Evolutionary conservation across 768 basidiomycete species (phyloP).

Genomic region (Brasilioporus rufonigricans): DNA sequence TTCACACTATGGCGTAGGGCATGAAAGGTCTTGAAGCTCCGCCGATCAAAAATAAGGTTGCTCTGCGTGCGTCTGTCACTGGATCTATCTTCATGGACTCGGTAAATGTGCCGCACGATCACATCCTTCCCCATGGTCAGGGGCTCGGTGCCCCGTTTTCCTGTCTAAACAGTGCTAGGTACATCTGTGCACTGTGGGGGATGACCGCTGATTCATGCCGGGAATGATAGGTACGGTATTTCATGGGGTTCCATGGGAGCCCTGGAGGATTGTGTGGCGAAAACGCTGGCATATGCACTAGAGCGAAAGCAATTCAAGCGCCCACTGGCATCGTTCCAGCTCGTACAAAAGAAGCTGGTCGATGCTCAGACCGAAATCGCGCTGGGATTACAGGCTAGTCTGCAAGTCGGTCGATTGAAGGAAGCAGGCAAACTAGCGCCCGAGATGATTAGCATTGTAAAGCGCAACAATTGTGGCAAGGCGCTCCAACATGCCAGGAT

Average conservation of each 20-base stretch:
- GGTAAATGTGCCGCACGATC: constrained; percentile 70
- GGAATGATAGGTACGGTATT: constrained; percentile 63
- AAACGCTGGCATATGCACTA: constrained; percentile 79
- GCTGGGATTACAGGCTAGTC: constrained; percentile 70
- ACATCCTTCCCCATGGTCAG: constrained; percentile 71
- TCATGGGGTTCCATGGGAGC: constrained; percentile 97
- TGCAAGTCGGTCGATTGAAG: constrained; percentile 86
- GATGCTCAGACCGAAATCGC: constrained; percentile 88
- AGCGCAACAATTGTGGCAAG: constrained; percentile 95
- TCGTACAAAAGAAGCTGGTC: constrained; percentile 96
- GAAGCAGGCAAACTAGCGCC: constrained; percentile 70
- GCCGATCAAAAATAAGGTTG: constrained; percentile 89
- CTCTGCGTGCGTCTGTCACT: constrained; percentile 80
- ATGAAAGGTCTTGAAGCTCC: constrained; percentile 80
- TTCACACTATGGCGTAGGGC: constrained; percentile 47
- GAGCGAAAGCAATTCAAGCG: constrained; percentile 89
- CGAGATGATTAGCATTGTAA: constrained; percentile 94
- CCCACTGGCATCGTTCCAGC: constrained; percentile 91
- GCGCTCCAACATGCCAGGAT: constrained; percentile 79
- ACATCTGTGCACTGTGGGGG: background rate
- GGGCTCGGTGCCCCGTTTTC: constrained; percentile 88
- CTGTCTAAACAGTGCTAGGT: constrained; percentile 88
- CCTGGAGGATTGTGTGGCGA: constrained; percentile 83
- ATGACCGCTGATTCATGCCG: background rate
- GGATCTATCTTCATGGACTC: constrained; percentile 93